phyloP scores from a whole-genome alignment of 495 filamentous ascomycete species.

The Penicillium riverlandense region DNA sequence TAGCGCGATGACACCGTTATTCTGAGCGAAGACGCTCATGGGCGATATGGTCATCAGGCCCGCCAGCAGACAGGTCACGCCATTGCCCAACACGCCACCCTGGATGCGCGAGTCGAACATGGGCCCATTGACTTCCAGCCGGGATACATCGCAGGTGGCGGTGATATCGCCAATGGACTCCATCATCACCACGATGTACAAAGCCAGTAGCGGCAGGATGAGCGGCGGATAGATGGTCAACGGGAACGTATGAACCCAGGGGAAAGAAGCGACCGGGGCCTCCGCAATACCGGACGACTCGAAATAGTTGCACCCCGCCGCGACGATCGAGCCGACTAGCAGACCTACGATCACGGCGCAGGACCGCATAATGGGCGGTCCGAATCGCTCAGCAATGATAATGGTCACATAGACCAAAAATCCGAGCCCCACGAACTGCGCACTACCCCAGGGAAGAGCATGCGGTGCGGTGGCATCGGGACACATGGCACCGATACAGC shows the following conservation, averaged over 20 bases:
- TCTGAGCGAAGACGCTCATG: slow-evolving; percentile 77
- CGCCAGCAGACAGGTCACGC: slow-evolving; percentile 74
- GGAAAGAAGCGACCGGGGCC: slow-evolving; percentile 72
- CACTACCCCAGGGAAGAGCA: slow-evolving; percentile 78
- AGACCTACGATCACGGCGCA: slow-evolving; percentile 76
- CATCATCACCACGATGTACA: slow-evolving; percentile 84
- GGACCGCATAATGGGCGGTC: slow-evolving; percentile 68
- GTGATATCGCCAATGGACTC: slow-evolving; percentile 73
- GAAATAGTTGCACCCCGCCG: slow-evolving; percentile 79
- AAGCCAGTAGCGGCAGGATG: slow-evolving; percentile 74
- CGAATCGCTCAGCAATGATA: slow-evolving; percentile 78
- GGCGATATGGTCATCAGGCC: slow-evolving; percentile 80
- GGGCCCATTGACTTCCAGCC: slow-evolving; percentile 70
- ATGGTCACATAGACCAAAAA: slow-evolving; percentile 89
- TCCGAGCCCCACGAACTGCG: slow-evolving; percentile 83
- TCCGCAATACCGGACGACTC: slow-evolving; percentile 58
- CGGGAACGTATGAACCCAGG: slow-evolving; percentile 87
- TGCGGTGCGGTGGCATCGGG: slow-evolving; percentile 68
- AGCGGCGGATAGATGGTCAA: slow-evolving; percentile 75
- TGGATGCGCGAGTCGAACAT: slow-evolving; percentile 86
- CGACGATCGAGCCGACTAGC: slow-evolving; percentile 81
- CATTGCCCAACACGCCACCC: slow-evolving; percentile 71
- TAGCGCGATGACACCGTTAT: slow-evolving; percentile 88
- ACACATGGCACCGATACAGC: slow-evolving; percentile 51
- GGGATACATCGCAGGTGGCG: slow-evolving; percentile 67